Percentiles rank a stretch among this genome's conserved stretches.
Evolutionary conservation across 1,284 basidiomycete genomes (phyloP).

Genomic region (Thelephora terrestris): DNA sequence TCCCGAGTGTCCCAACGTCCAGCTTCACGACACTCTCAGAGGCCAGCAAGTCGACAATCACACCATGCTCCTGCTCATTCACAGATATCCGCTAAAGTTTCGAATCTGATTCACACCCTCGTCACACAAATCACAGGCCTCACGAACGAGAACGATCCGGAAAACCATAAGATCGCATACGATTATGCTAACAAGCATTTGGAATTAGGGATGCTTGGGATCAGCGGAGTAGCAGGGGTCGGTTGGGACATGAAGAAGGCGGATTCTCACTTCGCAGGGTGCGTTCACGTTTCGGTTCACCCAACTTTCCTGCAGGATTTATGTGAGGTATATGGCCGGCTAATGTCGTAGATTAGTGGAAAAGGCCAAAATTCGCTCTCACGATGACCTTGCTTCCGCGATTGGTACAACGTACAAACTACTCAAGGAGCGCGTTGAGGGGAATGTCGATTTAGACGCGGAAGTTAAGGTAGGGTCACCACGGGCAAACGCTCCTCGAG

Average conservation of each 20-base stretch:
- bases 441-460: slow-evolving; percentile 49
- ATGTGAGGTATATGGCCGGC: background rate
- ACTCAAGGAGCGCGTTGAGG: slow-evolving; percentile 38
- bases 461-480: slow-evolving; percentile 42
- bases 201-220: slow-evolving; percentile 38
- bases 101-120: slow-evolving; percentile 43
- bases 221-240: slow-evolving; percentile 25
- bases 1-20: slow-evolving; percentile 34
- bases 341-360: slow-evolving; percentile 34
- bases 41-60: slow-evolving; percentile 34
- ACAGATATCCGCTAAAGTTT: slow-evolving; percentile 13
- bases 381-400: slow-evolving; percentile 48
- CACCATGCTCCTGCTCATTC: too few relatives aligned
- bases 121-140: slow-evolving; percentile 42
- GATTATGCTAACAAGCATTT: slow-evolving; percentile 43
- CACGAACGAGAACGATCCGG: slow-evolving; percentile 26
- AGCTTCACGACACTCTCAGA: slow-evolving; percentile 42
- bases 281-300: slow-evolving; percentile 10
- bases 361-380: slow-evolving; percentile 60
- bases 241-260: slow-evolving; percentile 42
- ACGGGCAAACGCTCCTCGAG: slow-evolving; percentile 2
- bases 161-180: slow-evolving; percentile 37
- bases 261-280: slow-evolving; percentile 52
- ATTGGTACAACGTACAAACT: slow-evolving; percentile 38
- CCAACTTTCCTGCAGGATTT: slow-evolving; percentile 3